A percentile compares a stretch with the other conserved stretches of the same genome.
Evolutionary conservation across 345 rosid species (phyloP).

Genomic region (Arabis hirsuta): DNA sequence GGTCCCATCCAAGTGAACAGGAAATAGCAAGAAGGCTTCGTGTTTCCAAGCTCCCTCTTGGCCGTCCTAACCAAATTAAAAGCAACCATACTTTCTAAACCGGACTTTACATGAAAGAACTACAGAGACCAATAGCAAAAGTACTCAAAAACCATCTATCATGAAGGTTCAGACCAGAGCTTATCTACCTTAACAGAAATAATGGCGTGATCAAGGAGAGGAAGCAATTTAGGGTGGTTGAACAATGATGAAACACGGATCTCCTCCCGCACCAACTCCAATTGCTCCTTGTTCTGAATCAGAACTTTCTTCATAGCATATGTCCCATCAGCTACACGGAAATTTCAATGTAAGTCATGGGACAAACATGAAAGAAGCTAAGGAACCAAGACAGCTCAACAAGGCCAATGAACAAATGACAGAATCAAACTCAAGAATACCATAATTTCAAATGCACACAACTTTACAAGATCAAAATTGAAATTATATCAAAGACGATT

Average conservation of each 20-base stretch:
- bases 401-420: too few species aligned
- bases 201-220: slow-evolving; percentile 94
- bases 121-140: slow-evolving; percentile 7
- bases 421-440: slow-evolving; percentile 4
- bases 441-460: background rate
- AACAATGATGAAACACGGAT: slow-evolving; percentile 89
- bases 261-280: slow-evolving; percentile 92
- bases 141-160: background rate
- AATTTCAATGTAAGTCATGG: too few species aligned
- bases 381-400: slow-evolving; percentile 14
- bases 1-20: slow-evolving; percentile 97
- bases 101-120: slow-evolving; percentile 4
- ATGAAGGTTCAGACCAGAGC: background rate
- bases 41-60: slow-evolving; percentile 86
- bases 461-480: slow-evolving; percentile 5
- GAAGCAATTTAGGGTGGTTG: slow-evolving; percentile 88
- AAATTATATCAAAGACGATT: background rate
- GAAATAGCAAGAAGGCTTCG: slow-evolving; percentile 95
- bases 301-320: slow-evolving; percentile 98
- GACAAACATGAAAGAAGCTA: slow-evolving; percentile 5
- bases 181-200: slow-evolving; percentile 76
- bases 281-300: slow-evolving; percentile 83
- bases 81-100: slow-evolving; percentile 27
- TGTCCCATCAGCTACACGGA: slow-evolving; percentile 75
- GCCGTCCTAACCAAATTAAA: slow-evolving; percentile 55